Conservation (phyloP, 1,284 basidiomycete species). For the Tremellales sp. region DNA sequence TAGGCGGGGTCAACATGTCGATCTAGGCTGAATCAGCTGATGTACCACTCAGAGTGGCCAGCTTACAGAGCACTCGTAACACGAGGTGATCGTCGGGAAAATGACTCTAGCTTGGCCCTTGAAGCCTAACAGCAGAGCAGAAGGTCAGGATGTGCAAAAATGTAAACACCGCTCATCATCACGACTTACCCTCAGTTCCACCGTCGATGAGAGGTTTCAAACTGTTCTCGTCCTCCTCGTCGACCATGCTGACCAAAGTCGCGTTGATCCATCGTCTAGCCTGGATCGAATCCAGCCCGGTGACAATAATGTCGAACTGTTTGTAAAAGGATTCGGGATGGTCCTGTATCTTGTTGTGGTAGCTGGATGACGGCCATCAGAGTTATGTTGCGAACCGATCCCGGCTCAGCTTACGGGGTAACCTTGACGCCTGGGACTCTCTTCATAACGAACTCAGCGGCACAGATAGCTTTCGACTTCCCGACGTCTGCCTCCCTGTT, state of each 20-base stretch:
- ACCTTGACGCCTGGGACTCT: slow-evolving; percentile 90
- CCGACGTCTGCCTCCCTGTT: slow-evolving; percentile 73
- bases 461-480: slow-evolving; percentile 85
- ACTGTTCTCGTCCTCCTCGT: slow-evolving; percentile 83
- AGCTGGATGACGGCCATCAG: slow-evolving; percentile 53
- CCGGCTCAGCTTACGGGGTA: slow-evolving; percentile 66
- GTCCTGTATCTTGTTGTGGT: slow-evolving; percentile 97
- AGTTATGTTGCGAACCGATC: not conserved
- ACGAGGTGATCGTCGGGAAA: slow-evolving; percentile 89
- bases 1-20: slow-evolving; percentile 97
- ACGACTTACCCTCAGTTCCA: slow-evolving; percentile 81
- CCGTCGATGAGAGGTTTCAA: slow-evolving; percentile 98
- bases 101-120: slow-evolving; percentile 98
- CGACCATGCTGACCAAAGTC: slow-evolving; percentile 90
- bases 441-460: slow-evolving; percentile 90
- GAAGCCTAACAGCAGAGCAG: slow-evolving; percentile 68
- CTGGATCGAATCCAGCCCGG: slow-evolving; percentile 96
- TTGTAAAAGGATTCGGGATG: slow-evolving; percentile 94
- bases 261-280: slow-evolving; percentile 99
- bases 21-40: slow-evolving; percentile 50
- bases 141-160: not conserved
- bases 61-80: slow-evolving; percentile 84
- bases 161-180: too few species aligned
- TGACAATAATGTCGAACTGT: slow-evolving; percentile 95
- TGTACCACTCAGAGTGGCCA: not conserved